Evolutionary conservation across 177 flowering plant species (phyloP).

Genomic region (Tripterygium wilfordii): DNA sequence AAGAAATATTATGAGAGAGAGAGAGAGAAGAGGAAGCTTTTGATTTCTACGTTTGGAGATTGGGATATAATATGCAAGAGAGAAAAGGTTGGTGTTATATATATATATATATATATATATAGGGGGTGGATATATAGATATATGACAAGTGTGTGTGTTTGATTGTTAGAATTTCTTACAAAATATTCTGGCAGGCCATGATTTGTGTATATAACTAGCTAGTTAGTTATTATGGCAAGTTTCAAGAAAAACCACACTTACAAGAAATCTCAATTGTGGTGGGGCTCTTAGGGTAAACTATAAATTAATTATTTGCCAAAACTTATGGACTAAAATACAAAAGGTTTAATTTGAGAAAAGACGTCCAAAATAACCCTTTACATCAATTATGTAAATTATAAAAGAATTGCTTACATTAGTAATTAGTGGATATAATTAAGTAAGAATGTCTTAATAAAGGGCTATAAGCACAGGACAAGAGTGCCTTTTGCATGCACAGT

Average conservation of each 20-base stretch:
- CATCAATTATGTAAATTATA: slow-evolving; percentile 2
- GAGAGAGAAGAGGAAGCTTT: neutral
- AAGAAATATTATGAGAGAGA: slow-evolving; percentile 7
- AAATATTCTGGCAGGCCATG: slow-evolving; percentile 13
- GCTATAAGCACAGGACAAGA: too few relatives aligned
- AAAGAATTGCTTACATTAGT: too few relatives aligned
- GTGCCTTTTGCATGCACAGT: too few relatives aligned
- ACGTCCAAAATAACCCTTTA: slow-evolving; percentile 25
- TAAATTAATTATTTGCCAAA: slow-evolving; percentile 6
- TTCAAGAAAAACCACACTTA: slow-evolving; percentile 33
- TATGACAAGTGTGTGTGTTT: slow-evolving; percentile 12
- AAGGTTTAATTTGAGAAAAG: slow-evolving; percentile 11
- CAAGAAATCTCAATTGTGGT: slow-evolving; percentile 31
- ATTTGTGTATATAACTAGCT: slow-evolving; percentile 27
- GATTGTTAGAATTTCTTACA: slow-evolving; percentile 13
- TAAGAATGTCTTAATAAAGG: too few relatives aligned
- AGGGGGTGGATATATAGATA: too few relatives aligned
- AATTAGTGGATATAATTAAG: too few relatives aligned
- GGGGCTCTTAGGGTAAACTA: neutral
- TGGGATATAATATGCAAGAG: neutral
- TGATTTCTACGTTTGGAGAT: neutral
- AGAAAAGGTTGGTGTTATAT: slow-evolving; percentile 5
- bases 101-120: slow-evolving; percentile 8
- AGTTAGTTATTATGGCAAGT: slow-evolving; percentile 30
- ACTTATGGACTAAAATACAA: slow-evolving; percentile 27